phyloP scores from a whole-genome alignment of 2,329 filamentous ascomycete genomes.

The Hypoxylon sp. region DNA sequence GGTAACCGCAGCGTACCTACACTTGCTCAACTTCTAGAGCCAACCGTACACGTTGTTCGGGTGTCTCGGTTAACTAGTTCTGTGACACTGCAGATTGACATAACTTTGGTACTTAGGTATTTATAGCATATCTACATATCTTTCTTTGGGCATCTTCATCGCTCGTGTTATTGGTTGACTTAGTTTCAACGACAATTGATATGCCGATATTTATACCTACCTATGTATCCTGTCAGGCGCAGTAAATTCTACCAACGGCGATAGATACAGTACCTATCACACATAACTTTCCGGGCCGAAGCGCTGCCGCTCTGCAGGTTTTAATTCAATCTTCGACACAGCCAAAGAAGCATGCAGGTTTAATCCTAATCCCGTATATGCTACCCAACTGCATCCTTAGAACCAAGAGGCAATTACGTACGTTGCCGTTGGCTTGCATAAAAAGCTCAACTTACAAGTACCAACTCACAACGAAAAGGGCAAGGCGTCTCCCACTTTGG shows the following conservation, averaged over 20 bases:
- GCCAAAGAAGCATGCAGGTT: slow-evolving; percentile 20
- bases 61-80: slow-evolving; percentile 31
- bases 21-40: slow-evolving; percentile 19
- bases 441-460: slow-evolving; percentile 16
- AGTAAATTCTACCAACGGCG: too few species aligned
- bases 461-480: slow-evolving; percentile 15
- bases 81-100: slow-evolving; percentile 24
- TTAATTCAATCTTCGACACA: slow-evolving; percentile 4
- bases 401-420: slow-evolving; percentile 26
- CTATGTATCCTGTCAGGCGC: too few species aligned
- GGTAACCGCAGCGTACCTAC: too few species aligned
- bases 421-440: slow-evolving; percentile 27
- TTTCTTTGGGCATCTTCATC: slow-evolving; percentile 5
- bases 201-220: not conserved
- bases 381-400: slow-evolving; percentile 28
- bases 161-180: slow-evolving; percentile 22
- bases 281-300: not conserved
- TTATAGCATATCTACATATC: slow-evolving; percentile 26
- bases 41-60: slow-evolving; percentile 25
- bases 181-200: slow-evolving; percentile 31
- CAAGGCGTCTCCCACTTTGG: not conserved
- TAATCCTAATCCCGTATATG: slow-evolving; percentile 28
- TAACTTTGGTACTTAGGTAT: slow-evolving; percentile 28
- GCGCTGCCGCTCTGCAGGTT: slow-evolving; percentile 4
- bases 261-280: too few species aligned